These are phyloP conservation scores for Metschnikowia matae DNA, from an alignment of 805 yeast genomes.

Conservation along the genomic window DNA sequence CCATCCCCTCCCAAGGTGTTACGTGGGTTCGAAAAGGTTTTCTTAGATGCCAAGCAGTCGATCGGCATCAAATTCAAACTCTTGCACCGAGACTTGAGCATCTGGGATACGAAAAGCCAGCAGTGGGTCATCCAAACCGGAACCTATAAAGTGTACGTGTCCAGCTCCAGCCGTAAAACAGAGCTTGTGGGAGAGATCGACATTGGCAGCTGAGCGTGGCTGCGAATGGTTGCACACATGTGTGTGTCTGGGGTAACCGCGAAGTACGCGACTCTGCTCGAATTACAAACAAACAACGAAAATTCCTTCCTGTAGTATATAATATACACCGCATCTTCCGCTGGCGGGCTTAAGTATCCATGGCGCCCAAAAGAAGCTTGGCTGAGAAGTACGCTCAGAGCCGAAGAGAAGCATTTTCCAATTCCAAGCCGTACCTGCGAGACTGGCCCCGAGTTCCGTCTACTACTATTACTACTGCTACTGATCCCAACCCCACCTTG, in stretches of 20 bases:
- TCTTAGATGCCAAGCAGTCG: conserved; percentile 39
- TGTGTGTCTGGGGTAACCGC: not conserved
- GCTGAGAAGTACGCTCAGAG: conserved; percentile 17
- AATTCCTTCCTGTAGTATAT: not conserved
- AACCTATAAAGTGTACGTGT: conserved; percentile 47
- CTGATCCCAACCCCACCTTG: not conserved
- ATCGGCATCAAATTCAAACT: conserved; percentile 40
- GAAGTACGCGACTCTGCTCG: conserved; percentile 5
- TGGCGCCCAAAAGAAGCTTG: conserved; percentile 13
- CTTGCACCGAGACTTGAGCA: conserved; percentile 49
- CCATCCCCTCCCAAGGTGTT: conserved; percentile 51
- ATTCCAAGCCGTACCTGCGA: not conserved
- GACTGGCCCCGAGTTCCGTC: not conserved
- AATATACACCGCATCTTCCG: not conserved
- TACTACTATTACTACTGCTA: no score
- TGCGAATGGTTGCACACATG: not conserved
- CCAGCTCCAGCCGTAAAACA: conserved; percentile 45
- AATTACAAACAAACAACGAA: conserved; percentile 1
- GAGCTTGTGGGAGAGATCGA: conserved; percentile 46
- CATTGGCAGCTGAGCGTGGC: conserved; percentile 23
- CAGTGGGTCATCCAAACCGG: conserved; percentile 60
- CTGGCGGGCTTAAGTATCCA: conserved; percentile 1
- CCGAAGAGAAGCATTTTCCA: not conserved
- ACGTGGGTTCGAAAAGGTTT: conserved; percentile 56
- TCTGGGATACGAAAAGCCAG: conserved; percentile 53